These are phyloP conservation scores for Exophiala dermatitidis DNA, from an alignment of 2,329 filamentous ascomycete species.

Conservation along the genomic window DNA sequence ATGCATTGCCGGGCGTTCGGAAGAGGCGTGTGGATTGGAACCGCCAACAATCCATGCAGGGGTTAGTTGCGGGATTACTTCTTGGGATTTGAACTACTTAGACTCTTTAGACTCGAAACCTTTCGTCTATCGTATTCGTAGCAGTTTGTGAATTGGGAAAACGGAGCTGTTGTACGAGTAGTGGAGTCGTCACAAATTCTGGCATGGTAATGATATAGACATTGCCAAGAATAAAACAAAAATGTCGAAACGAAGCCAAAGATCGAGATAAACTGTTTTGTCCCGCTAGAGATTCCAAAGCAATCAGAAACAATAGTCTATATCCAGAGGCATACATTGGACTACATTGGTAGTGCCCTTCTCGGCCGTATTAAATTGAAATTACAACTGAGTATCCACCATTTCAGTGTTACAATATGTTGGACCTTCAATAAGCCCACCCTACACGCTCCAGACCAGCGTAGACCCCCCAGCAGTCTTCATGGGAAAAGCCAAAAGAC, in stretches of 20 bases:
- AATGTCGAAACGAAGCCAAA: not conserved
- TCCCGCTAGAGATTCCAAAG: not conserved
- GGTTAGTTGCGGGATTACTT: not conserved
- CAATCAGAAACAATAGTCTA: not conserved
- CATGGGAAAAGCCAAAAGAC: slow-evolving; percentile 20
- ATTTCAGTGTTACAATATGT: not conserved
- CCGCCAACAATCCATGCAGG: not conserved
- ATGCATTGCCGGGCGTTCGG: slow-evolving; percentile 12
- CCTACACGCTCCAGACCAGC: not conserved
- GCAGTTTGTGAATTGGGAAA: not conserved
- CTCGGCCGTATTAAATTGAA: too few species aligned
- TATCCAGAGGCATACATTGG: too few species aligned
- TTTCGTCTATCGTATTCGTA: slow-evolving; percentile 1
- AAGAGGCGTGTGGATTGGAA: not conserved
- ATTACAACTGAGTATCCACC: too few species aligned
- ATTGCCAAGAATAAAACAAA: not conserved
- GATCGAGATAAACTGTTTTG: not conserved
- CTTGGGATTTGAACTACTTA: not conserved
- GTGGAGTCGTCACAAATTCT: not conserved
- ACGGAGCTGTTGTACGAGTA: not conserved
- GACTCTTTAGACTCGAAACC: not conserved
- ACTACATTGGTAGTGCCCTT: too few species aligned
- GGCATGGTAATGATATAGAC: not conserved
- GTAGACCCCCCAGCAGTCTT: not conserved
- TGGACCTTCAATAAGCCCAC: not conserved